Percentiles rank a stretch among this genome's conserved stretches.
These are phyloP conservation scores for Phytophthora idaei DNA, from an alignment of 352 stramenopile genomes.

Conservation along the genomic window DNA sequence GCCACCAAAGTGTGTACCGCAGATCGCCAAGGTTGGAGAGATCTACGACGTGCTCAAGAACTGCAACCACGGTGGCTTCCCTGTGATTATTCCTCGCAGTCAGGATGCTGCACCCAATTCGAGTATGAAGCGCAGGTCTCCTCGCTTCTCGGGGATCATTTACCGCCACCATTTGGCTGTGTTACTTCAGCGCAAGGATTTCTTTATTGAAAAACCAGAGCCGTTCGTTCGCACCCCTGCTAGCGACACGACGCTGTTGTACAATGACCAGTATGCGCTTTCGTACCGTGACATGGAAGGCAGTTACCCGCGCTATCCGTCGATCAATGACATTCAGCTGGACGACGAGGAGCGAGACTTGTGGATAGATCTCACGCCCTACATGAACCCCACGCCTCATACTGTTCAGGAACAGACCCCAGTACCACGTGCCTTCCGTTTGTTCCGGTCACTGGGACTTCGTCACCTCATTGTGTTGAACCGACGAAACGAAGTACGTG, in stretches of 20 bases:
- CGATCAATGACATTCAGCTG: conserved; percentile 87
- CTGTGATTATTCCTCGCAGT: conserved; percentile 63
- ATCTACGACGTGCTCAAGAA: conserved; percentile 80
- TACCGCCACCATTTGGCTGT: conserved; percentile 79
- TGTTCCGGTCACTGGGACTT: conserved; percentile 98
- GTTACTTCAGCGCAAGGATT: conserved; percentile 86
- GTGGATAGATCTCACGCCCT: conserved; percentile 96
- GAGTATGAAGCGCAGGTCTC: conserved; percentile 31
- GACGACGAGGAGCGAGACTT: conserved; percentile 90
- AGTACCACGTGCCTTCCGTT: conserved; percentile 94
- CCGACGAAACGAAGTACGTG: conserved; percentile 87
- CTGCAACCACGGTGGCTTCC: conserved; percentile 77
- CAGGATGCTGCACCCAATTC: conserved; percentile 41
- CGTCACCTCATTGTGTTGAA: conserved; percentile 95
- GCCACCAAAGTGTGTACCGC: conserved; percentile 58
- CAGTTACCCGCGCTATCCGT: conserved; percentile 80
- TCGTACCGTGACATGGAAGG: conserved; percentile 87
- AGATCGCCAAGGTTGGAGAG: conserved; percentile 80
- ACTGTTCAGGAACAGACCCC: conserved; percentile 95
- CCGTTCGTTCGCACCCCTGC: conserved; percentile 82
- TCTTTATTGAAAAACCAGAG: conserved; percentile 77
- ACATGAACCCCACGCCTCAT: conserved; percentile 97
- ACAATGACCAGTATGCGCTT: conserved; percentile 88
- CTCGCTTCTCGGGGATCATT: conserved; percentile 79
- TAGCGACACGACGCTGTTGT: conserved; percentile 79